phyloP scores from a whole-genome alignment of 2,329 filamentous ascomycete genomes.

The Penicillium sp. region DNA sequence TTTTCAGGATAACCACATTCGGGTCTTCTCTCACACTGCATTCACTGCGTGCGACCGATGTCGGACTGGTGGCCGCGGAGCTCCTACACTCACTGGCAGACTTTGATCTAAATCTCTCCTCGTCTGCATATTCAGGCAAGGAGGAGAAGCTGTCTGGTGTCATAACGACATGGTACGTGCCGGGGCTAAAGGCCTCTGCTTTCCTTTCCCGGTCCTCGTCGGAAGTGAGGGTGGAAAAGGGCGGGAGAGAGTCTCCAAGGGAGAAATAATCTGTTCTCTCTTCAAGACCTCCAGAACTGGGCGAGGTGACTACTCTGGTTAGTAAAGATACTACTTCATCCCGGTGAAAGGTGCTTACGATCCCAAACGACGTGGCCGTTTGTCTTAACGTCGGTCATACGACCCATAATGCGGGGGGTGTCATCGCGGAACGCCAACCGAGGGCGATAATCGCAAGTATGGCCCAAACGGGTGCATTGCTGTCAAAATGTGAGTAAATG shows the following conservation, averaged over 20 bases:
- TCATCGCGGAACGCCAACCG: slow-evolving; percentile 58
- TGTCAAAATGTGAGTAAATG: slow-evolving; percentile 24
- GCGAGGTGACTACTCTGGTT: slow-evolving; percentile 31
- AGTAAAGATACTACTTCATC: slow-evolving; percentile 8
- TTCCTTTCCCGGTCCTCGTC: slow-evolving; percentile 62
- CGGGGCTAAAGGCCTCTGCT: slow-evolving; percentile 52
- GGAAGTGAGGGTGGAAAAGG: slow-evolving; percentile 54
- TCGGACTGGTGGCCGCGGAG: slow-evolving; percentile 30
- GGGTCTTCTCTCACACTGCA: slow-evolving; percentile 40
- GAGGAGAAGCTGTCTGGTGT: slow-evolving; percentile 57
- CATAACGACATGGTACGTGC: slow-evolving; percentile 58
- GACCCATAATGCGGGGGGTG: slow-evolving; percentile 52
- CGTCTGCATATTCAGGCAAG: slow-evolving; percentile 53
- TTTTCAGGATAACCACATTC: slow-evolving; percentile 53
- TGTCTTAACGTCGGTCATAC: slow-evolving; percentile 55
- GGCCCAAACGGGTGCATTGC: slow-evolving; percentile 58
- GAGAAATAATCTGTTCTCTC: slow-evolving; percentile 31
- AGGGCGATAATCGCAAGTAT: slow-evolving; percentile 60
- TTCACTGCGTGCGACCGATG: slow-evolving; percentile 26
- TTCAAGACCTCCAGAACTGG: slow-evolving; percentile 22
- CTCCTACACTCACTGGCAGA: slow-evolving; percentile 23
- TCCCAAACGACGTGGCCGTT: slow-evolving; percentile 59
- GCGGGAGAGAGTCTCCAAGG: slow-evolving; percentile 52
- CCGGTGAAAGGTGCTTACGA: slow-evolving; percentile 42
- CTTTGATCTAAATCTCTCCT: slow-evolving; percentile 30